Conservation (phyloP, 371 early-diverging fungal genomes). For the Dichotomocladium elegans region DNA sequence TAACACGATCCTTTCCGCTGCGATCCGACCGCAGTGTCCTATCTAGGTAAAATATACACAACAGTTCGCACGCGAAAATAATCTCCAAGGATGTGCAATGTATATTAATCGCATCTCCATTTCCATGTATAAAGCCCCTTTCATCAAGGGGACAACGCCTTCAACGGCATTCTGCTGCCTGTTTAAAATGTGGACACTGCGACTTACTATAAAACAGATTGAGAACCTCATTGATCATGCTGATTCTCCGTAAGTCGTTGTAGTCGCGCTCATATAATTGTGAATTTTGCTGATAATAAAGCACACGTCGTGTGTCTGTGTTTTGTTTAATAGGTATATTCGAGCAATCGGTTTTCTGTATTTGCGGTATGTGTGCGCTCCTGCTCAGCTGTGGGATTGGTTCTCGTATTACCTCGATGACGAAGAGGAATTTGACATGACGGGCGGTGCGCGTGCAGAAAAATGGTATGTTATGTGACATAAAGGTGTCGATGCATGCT, state of each 20-base stretch:
- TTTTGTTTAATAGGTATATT: conserved; percentile 52
- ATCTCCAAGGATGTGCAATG: no score
- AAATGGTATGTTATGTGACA: no score
- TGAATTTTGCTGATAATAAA: no score
- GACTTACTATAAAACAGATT: conserved; percentile 75
- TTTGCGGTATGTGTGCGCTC: conserved; percentile 81
- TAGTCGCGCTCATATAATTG: not conserved
- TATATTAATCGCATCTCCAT: not conserved
- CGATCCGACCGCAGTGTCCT: conserved; percentile 1
- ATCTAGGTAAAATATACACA: conserved; percentile 6
- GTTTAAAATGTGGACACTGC: conserved; percentile 83
- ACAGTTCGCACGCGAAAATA: no score
- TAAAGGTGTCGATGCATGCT: conserved; percentile 16
- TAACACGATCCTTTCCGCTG: not conserved
- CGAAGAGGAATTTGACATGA: conserved; percentile 67
- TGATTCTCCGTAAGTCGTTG: conserved; percentile 70
- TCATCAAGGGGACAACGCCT: conserved; percentile 76
- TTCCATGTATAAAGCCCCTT: conserved; percentile 60
- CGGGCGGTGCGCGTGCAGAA: conserved; percentile 60
- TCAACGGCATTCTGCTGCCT: conserved; percentile 84
- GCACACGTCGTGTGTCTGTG: not conserved
- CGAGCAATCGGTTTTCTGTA: conserved; percentile 84
- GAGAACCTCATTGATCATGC: conserved; percentile 71
- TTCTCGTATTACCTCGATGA: conserved; percentile 77
- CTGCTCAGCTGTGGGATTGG: conserved; percentile 83